phyloP scores from a whole-genome alignment of 306 rosid species.

The Quercus parvula region DNA sequence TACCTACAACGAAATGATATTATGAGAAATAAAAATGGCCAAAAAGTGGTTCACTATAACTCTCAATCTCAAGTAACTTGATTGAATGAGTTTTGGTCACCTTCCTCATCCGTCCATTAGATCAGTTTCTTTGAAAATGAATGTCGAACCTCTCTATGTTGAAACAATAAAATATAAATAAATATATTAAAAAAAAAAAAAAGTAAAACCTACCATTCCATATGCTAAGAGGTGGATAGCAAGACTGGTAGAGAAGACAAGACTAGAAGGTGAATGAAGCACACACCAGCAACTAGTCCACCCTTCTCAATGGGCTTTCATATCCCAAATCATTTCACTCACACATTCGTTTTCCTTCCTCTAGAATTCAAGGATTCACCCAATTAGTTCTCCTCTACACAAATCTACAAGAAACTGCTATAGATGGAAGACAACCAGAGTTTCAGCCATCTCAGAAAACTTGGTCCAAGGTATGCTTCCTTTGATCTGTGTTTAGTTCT shows the following conservation, averaged over 20 bases:
- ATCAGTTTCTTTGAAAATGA: too few relatives aligned
- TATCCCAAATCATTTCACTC: too few relatives aligned
- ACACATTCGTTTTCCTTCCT: not conserved
- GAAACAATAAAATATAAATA: too few relatives aligned
- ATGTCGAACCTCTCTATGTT: too few relatives aligned
- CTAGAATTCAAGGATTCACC: not conserved
- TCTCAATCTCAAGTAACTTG: too few relatives aligned
- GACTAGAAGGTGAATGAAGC: not conserved
- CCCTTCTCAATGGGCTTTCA: not conserved
- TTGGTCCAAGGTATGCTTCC: too few relatives aligned
- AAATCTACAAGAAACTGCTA: not conserved
- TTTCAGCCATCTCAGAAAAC: not conserved
- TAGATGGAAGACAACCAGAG: not conserved
- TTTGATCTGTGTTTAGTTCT: not conserved
- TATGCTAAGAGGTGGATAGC: not conserved
- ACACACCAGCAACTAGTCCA: not conserved
- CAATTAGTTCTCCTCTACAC: not conserved
- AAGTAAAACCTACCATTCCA: not conserved
- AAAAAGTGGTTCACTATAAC: too few relatives aligned
- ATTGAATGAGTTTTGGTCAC: too few relatives aligned
- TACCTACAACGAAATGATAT: too few relatives aligned
- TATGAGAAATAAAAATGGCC: too few relatives aligned
- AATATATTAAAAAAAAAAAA: too few relatives aligned
- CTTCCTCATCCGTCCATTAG: too few relatives aligned
- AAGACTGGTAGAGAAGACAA: not conserved